These are phyloP conservation scores for Hymenotorrendiella dingleyae DNA, from an alignment of 2,329 filamentous ascomycete genomes.

Conservation along the genomic window DNA sequence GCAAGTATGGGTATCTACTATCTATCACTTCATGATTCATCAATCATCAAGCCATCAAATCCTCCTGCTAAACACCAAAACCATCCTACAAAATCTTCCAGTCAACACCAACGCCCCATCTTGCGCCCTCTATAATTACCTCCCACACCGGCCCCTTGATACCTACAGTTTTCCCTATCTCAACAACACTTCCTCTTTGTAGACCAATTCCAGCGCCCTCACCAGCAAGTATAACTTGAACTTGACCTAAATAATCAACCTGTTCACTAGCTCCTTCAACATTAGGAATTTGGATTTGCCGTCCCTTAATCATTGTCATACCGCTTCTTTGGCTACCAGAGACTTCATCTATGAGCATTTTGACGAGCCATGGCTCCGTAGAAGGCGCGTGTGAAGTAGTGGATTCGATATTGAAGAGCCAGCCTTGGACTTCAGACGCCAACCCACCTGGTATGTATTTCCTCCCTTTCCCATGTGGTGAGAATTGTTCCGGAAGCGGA, in stretches of 20 bases:
- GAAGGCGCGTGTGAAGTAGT: constrained; percentile 8
- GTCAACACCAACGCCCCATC: constrained; percentile 32
- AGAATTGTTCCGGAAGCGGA: constrained; percentile 47
- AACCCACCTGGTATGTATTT: constrained; percentile 44
- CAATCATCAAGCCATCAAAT: neutral
- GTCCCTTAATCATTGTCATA: constrained; percentile 27
- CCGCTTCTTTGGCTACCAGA: constrained; percentile 18
- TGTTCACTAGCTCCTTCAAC: constrained; percentile 8
- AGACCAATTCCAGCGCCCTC: constrained; percentile 23
- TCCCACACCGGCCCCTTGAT: constrained; percentile 32
- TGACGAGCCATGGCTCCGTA: constrained; percentile 26
- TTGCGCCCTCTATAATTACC: constrained; percentile 25
- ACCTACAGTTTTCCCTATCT: constrained; percentile 24
- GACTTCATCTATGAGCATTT: constrained; percentile 26
- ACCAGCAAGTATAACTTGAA: constrained; percentile 29
- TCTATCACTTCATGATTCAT: neutral
- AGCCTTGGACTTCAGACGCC: constrained; percentile 42
- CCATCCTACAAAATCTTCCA: constrained; percentile 27
- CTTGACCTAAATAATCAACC: constrained; percentile 13
- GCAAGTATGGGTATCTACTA: neutral
- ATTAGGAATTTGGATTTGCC: constrained; percentile 13
- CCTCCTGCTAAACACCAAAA: neutral
- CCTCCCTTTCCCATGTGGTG: constrained; percentile 43
- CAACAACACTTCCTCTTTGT: constrained; percentile 21
- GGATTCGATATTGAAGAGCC: constrained; percentile 40